phyloP scores from a whole-genome alignment of 139 green algal genomes.

The Pedinophyceae sp. region DNA sequence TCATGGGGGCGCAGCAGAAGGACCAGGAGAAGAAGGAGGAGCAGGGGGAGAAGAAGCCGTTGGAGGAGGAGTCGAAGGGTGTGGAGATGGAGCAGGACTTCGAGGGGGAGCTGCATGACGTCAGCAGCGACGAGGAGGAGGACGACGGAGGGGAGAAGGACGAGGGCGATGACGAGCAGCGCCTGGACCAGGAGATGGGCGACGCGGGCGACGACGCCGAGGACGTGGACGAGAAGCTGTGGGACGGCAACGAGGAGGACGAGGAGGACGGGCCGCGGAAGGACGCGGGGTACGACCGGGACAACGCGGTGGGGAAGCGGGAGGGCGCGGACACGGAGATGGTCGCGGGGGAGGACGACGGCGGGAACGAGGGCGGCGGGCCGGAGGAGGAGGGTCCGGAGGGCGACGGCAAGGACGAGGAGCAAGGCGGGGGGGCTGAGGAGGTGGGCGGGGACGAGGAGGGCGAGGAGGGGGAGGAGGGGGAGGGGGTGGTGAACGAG shows the following conservation, averaged over 20 bases:
- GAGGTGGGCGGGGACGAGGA: slow-evolving; percentile 23
- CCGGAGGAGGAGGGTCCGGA: slow-evolving; percentile 8
- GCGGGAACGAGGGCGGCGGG: slow-evolving; percentile 24
- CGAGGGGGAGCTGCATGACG: slow-evolving; percentile 64
- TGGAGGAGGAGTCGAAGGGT: slow-evolving; percentile 42
- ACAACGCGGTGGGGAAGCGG: slow-evolving; percentile 14
- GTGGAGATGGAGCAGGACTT: slow-evolving; percentile 98
- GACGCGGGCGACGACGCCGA: slow-evolving; percentile 47
- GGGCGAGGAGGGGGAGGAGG: slow-evolving; percentile 17
- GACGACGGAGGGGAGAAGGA: slow-evolving; percentile 42
- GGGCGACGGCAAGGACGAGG: slow-evolving; percentile 7
- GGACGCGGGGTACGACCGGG: slow-evolving; percentile 41
- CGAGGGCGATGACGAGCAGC: slow-evolving; percentile 34
- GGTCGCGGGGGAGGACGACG: slow-evolving; percentile 15
- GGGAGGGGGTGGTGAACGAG: slow-evolving; percentile 13
- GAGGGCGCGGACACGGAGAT: slow-evolving; percentile 9
- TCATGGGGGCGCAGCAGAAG: slow-evolving; percentile 66
- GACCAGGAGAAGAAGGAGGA: slow-evolving; percentile 25
- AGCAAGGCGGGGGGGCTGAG: slow-evolving; percentile 16
- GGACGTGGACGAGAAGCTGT: slow-evolving; percentile 83
- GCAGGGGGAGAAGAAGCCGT: slow-evolving; percentile 26
- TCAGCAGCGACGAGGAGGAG: slow-evolving; percentile 23
- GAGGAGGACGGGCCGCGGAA: slow-evolving; percentile 29
- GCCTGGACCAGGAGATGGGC: slow-evolving; percentile 23
- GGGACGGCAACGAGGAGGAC: slow-evolving; percentile 49